Evolutionary conservation across 2,329 filamentous ascomycete genomes (phyloP), one percentile per base, ranked within the genome.

Genomic region (Ceratocystiopsis minuta): DNA sequence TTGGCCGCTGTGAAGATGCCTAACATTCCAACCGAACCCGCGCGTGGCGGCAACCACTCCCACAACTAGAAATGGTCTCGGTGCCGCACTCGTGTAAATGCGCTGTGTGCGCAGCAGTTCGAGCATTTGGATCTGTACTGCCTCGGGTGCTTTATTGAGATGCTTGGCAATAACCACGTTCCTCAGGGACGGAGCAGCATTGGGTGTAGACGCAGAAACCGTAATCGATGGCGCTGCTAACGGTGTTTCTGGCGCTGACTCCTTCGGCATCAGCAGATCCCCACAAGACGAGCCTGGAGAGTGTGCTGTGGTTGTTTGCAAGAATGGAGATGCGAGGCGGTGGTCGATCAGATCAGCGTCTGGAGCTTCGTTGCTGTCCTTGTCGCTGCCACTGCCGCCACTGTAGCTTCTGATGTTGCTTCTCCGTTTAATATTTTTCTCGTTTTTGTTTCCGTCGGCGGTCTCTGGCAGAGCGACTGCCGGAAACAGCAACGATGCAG

Each of bases 101-200:
- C 83, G 76, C 45, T 75, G 78, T 0, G 79, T 82, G 41, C 83
- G 78, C 43, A 96, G 74, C 11, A 96, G 72, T 69, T 93, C 65
- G 20, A 75, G 60, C 3, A 63, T 80, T 57, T 95, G 86, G 37
- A 90, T 78, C 60, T 98, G 90, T 12, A 96, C 76, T 42, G 74
- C 70, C 33, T 74, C 67, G n/a, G 72, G 70, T 1, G 84, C 80
- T 40, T 64, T 63, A 55, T 94, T 76, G 41, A 96, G 72, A 54
- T 92, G 75, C 50, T 77, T 80, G 2, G 82, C 83, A 41, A 98
- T 70, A 17, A 96, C 67, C 32, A 32, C 20, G 31, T 12, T 32
- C 11, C 5, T 10, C 24, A 28, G 24, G 24, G 24, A 28, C 24
- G 11, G 24, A 2, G 11, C 24, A 28, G 24, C 24, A 28, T 28